Evolutionary conservation across 495 filamentous ascomycete genomes (phyloP).

Genomic region (Penicillium odoratum): DNA sequence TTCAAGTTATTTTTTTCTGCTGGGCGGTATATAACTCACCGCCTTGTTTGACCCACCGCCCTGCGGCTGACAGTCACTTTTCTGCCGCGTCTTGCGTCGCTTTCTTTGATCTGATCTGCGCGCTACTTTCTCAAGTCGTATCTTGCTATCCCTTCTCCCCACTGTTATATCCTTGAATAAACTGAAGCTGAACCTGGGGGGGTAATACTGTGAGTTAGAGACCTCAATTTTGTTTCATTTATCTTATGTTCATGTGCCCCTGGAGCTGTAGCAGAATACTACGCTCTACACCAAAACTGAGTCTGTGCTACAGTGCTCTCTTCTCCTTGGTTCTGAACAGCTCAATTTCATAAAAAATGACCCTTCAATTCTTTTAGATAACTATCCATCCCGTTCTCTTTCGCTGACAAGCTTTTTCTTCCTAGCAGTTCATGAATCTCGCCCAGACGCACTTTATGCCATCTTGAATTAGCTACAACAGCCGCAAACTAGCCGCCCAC

Average conservation of each 20-base stretch:
- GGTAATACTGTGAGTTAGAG: neutral
- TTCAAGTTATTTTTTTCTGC: slow-evolving; percentile 33
- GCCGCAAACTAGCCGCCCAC: too few species aligned
- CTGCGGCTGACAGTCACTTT: slow-evolving; percentile 11
- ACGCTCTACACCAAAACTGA: neutral
- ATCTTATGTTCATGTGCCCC: neutral
- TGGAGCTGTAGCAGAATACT: neutral
- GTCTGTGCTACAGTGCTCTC: neutral
- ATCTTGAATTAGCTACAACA: neutral
- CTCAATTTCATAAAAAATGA: neutral
- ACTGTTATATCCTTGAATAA: neutral
- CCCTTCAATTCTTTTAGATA: neutral
- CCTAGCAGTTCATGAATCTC: neutral
- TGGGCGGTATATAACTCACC: slow-evolving; percentile 26
- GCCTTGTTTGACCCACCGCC: slow-evolving; percentile 27
- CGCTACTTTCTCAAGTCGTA: neutral
- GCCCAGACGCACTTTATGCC: neutral
- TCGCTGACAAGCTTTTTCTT: neutral
- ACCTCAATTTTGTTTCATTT: neutral
- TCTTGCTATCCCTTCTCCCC: neutral
- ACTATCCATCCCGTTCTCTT: neutral
- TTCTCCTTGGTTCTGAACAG: neutral
- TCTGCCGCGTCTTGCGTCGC: slow-evolving; percentile 15
- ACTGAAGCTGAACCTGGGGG: neutral
- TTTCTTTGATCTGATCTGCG: neutral